phyloP scores from a whole-genome alignment of 495 filamentous ascomycete genomes.

The Tetracladium setigerum region DNA sequence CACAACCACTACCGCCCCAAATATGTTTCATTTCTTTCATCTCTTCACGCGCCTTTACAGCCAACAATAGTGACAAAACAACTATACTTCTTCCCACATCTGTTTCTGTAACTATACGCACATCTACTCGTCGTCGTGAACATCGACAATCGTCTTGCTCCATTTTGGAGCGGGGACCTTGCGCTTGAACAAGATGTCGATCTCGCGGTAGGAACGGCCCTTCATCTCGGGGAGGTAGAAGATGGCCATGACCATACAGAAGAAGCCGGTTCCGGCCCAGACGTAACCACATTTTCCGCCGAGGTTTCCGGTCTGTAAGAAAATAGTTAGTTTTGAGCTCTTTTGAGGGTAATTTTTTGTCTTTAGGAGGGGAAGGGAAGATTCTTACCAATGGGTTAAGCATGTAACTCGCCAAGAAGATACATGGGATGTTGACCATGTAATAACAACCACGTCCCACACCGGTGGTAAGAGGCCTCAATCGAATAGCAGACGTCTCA shows the following conservation, averaged over 20 bases:
- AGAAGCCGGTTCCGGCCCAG: slow-evolving; percentile 43
- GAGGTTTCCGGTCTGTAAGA: slow-evolving; percentile 50
- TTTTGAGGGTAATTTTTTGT: slow-evolving; percentile 2
- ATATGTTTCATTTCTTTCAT: too few species aligned
- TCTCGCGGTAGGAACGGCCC: slow-evolving; percentile 62
- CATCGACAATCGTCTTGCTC: slow-evolving; percentile 29
- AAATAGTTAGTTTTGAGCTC: slow-evolving; percentile 26
- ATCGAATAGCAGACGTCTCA: slow-evolving; percentile 49
- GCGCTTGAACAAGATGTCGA: slow-evolving; percentile 63
- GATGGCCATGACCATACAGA: slow-evolving; percentile 31
- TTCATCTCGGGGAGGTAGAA: slow-evolving; percentile 65
- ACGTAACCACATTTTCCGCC: slow-evolving; percentile 46
- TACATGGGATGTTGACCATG: slow-evolving; percentile 35
- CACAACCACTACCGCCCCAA: too few species aligned
- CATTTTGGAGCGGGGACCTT: slow-evolving; percentile 59
- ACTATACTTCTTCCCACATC: too few species aligned
- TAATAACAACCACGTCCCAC: slow-evolving; percentile 48
- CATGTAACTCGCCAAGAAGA: slow-evolving; percentile 42
- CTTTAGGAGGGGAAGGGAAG: background rate
- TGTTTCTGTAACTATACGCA: too few species aligned
- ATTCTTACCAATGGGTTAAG: slow-evolving; percentile 32
- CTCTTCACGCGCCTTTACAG: too few species aligned
- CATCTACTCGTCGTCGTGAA: slow-evolving; percentile 38
- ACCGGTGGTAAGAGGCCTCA: slow-evolving; percentile 46
- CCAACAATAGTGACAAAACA: too few species aligned